Base-by-base conservation (phyloP, 139 green algal species). In the Chlorella sorokiniana region DNA sequence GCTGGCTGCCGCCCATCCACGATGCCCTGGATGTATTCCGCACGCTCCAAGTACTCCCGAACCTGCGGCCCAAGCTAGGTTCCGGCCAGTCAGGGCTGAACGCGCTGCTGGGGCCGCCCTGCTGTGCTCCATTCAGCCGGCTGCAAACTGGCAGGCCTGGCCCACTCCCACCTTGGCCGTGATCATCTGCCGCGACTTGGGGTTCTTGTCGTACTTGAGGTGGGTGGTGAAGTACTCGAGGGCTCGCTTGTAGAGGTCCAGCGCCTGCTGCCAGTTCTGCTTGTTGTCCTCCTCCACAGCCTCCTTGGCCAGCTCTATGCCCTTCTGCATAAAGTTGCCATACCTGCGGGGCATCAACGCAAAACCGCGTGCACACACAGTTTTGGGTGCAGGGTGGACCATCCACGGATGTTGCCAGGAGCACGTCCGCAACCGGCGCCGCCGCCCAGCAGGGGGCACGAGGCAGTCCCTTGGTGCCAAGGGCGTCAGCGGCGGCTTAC, bases 121-220 rank as follows among this genome's bases (percentile, higher is more conserved):
- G n/a, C n/a, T n/a, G n/a, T n/a, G n/a, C n/a, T n/a, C n/a, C n/a
- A n/a, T n/a, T n/a, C n/a, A n/a, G n/a, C n/a, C n/a, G n/a, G n/a
- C n/a, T n/a, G n/a, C n/a, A n/a, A n/a, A 59, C 48, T 25, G 16
- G 16, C 48, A 59, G 48, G 48, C 11, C 56, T 10, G 56, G 18
- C 29, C n/a, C 56, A 33, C 18, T 25, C 61, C 52, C 76, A 89
- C 88, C 88, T 95, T 95, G n/a, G 41, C 72, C 1, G 70, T 86
- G 67, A 96, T 95, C 22, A 88, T 86, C 35, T 91, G 78, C 44
- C 90, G 93, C 2, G 93, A 85, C 42, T 83, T 84, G 11, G 88
- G 87, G 83, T 96, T 98, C 83, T 98, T 98, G 78, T 98, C 93
- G 76, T 97, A 98, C 83, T 98, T 98, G 18, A 97, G 86, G 63